Base-by-base conservation (phyloP, 805 yeast species). In the Candida coleopterorum region DNA sequence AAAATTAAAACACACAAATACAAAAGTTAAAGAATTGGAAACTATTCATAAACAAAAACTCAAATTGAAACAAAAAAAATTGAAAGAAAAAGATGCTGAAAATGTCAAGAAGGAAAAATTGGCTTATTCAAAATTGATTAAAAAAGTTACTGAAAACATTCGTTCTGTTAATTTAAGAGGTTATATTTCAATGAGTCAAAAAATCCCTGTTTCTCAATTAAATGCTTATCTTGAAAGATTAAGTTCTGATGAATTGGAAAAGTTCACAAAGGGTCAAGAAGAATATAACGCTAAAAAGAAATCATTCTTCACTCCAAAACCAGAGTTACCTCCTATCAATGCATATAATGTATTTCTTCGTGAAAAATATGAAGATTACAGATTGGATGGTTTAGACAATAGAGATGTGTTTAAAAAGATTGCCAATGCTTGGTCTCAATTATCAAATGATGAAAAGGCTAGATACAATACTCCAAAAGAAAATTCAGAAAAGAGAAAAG, bases 361-460 rank as follows among this genome's bases (percentile, higher is more conserved):
- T 29, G 16, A 29, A 29, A 29, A 22, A 29, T 29, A 9, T 14
- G 32, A 20, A 5, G 32, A 20, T 15, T 22, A 6, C 5, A 25
- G 16, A 14, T 12, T 26, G 6, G 7, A 6, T 16, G 34, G 28
- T 11, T 22, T 16, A 17, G 27, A 9, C 3, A 47, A 58, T 26
- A 46, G 38, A 9, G 64, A 56, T 25, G 43, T 50, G 14, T 42
- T 54, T 17, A 56, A 55, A 41, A 53, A 49, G 11, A 43, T 63
- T 25, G 44, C 59, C 14, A 40, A 30, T 6, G 42, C 55, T 31
- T 67, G 70, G 70, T 56, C 47, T 25, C 29, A 20, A n/a, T 52
- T 65, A 47, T 32, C 56, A 25, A 43, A 28, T 2, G 46, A 23
- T 7, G 64, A 64, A 44, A 64, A 62, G 50, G 38, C 33, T 7